Percentiles rank a stretch among this genome's conserved stretches.
Evolutionary conservation across 2,329 filamentous ascomycete species (phyloP).

Genomic region (Dothistroma pini): DNA sequence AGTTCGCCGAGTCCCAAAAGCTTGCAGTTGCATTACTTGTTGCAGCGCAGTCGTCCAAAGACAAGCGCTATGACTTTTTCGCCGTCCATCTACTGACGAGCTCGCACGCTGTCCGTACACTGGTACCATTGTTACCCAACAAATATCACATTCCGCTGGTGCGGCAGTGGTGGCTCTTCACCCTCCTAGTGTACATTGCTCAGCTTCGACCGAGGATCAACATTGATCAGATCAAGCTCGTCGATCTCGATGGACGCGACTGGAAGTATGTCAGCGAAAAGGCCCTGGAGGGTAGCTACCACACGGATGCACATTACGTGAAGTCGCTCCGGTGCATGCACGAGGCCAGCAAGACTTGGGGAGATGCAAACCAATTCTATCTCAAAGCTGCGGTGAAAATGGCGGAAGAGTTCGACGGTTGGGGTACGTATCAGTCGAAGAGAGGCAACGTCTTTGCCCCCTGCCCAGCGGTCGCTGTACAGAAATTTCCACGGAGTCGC

Average conservation of each 20-base stretch:
- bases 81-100: constrained; percentile 77
- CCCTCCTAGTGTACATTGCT: constrained; percentile 71
- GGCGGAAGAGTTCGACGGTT: constrained; percentile 68
- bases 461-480: not conserved
- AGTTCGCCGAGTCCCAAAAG: constrained; percentile 68
- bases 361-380: constrained; percentile 63
- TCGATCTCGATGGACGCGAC: constrained; percentile 59
- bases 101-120: constrained; percentile 80
- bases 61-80: constrained; percentile 74
- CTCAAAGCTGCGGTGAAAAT: constrained; percentile 67
- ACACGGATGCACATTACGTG: constrained; percentile 77
- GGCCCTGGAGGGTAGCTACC: constrained; percentile 64
- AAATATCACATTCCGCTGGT: constrained; percentile 71
- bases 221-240: constrained; percentile 57
- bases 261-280: constrained; percentile 75
- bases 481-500: not conserved
- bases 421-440: constrained; percentile 43
- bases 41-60: constrained; percentile 44
- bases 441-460: not conserved
- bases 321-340: constrained; percentile 74
- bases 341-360: constrained; percentile 71
- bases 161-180: constrained; percentile 85
- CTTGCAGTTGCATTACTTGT: constrained; percentile 59
- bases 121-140: constrained; percentile 72
- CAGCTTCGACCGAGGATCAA: constrained; percentile 70